These are phyloP conservation scores for Pseudopediastrum boryanum DNA, from an alignment of 139 green algal species.

Conservation along the genomic window DNA sequence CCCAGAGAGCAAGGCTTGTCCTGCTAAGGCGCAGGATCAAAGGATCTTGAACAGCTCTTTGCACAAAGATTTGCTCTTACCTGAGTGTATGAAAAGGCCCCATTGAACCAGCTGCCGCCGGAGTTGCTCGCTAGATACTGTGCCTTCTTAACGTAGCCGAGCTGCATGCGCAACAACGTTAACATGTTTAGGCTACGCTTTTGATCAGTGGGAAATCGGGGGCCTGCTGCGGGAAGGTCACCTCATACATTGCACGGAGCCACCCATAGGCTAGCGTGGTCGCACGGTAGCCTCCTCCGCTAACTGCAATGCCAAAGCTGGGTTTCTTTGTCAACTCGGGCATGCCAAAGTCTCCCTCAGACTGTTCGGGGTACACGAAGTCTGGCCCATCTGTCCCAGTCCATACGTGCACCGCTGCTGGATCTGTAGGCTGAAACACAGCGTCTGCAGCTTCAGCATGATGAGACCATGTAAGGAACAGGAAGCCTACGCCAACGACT, in stretches of 20 bases:
- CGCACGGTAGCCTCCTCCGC: conserved; percentile 23
- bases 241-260: conserved; percentile 20
- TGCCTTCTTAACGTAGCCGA: conserved; percentile 24
- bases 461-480: too few species aligned
- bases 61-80: too few species aligned
- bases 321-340: conserved; percentile 12
- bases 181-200: neutral
- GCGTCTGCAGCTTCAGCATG: too few species aligned
- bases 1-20: too few species aligned
- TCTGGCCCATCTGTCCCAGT: conserved; percentile 18
- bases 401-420: conserved; percentile 21
- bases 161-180: neutral
- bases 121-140: conserved; percentile 26
- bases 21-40: too few species aligned
- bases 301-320: conserved; percentile 25
- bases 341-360: conserved; percentile 17
- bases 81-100: conserved; percentile 26
- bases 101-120: conserved; percentile 10
- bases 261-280: conserved; percentile 26
- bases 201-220: neutral
- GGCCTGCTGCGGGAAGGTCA: neutral
- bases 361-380: conserved; percentile 25
- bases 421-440: too few species aligned
- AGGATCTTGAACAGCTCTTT: too few species aligned
- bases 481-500: too few species aligned